A percentile compares a stretch with the other conserved stretches of the same genome.
Conservation (phyloP, 192 early-diverging fungal genomes). For the Coemansia asiatica region DNA sequence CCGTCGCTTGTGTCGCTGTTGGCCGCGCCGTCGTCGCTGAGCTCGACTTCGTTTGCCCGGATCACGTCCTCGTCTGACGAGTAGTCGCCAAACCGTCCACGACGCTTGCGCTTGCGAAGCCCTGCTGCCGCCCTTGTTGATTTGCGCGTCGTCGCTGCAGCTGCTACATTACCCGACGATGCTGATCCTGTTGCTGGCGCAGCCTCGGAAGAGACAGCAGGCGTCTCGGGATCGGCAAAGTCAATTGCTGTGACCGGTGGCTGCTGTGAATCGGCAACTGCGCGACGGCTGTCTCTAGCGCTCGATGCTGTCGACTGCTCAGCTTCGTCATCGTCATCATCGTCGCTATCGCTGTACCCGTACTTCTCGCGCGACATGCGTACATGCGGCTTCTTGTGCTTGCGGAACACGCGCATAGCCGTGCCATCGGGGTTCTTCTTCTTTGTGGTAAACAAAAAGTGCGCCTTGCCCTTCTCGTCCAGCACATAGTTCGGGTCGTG, state of each 20-base stretch:
- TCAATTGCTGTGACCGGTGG: background rate
- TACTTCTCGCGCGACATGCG: slow-evolving; percentile 60
- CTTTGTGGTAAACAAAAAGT: slow-evolving; percentile 84
- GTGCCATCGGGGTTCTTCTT: slow-evolving; percentile 78
- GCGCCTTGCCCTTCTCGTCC: slow-evolving; percentile 87
- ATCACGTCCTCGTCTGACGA: slow-evolving; percentile 54
- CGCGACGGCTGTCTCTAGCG: slow-evolving; percentile 11
- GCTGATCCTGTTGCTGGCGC: slow-evolving; percentile 16
- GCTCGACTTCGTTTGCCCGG: slow-evolving; percentile 54
- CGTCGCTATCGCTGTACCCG: slow-evolving; percentile 56
- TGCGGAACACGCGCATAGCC: slow-evolving; percentile 77
- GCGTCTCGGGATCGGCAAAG: slow-evolving; percentile 2
- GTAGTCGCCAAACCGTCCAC: slow-evolving; percentile 28
- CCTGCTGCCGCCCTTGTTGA: slow-evolving; percentile 17
- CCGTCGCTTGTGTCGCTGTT: slow-evolving; percentile 38
- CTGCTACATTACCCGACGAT: too few species aligned
- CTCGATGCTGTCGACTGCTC: slow-evolving; percentile 31
- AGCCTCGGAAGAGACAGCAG: slow-evolving; percentile 7
- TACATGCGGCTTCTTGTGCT: slow-evolving; percentile 68
- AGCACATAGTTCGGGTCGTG: slow-evolving; percentile 90
- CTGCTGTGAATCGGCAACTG: slow-evolving; percentile 18
- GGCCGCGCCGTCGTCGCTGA: slow-evolving; percentile 36
- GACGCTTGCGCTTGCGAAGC: slow-evolving; percentile 50
- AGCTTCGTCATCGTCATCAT: slow-evolving; percentile 21
- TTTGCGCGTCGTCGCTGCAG: slow-evolving; percentile 13